A percentile compares a stretch with the other conserved stretches of the same genome.
Conservation (phyloP, 2,329 filamentous ascomycete genomes). For the Penicillium expansum region DNA sequence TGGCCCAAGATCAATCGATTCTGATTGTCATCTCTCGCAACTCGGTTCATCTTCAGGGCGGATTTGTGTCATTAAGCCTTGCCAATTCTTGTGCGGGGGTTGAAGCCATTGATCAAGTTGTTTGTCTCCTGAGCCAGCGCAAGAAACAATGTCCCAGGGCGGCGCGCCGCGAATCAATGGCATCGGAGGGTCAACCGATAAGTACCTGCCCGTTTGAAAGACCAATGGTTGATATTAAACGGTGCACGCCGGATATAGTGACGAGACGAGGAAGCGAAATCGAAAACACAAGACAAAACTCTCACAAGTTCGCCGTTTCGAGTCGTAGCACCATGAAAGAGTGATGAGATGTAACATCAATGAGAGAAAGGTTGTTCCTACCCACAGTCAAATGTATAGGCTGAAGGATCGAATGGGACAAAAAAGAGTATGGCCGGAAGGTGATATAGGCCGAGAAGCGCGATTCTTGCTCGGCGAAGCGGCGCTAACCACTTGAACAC, state of each 20-base stretch:
- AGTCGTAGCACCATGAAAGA: slow-evolving; percentile 40
- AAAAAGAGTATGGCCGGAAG: slow-evolving; percentile 12
- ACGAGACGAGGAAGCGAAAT: slow-evolving; percentile 16
- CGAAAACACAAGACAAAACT: slow-evolving; percentile 21
- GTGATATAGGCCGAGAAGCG: slow-evolving; percentile 12
- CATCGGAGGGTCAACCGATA: slow-evolving; percentile 3
- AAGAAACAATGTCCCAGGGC: background rate
- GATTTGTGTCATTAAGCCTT: background rate
- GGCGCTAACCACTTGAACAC: slow-evolving; percentile 5
- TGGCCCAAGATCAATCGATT: background rate
- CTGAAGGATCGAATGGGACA: slow-evolving; percentile 24
- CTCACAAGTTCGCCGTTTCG: slow-evolving; percentile 37
- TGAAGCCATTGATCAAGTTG: background rate
- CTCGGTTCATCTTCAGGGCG: background rate
- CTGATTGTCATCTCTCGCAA: background rate
- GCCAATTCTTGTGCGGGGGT: background rate
- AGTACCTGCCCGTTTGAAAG: slow-evolving; percentile 8
- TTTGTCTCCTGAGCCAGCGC: slow-evolving; percentile 1
- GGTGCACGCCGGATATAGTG: slow-evolving; percentile 19
- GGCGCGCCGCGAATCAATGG: background rate
- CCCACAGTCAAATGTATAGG: slow-evolving; percentile 18
- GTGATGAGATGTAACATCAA: slow-evolving; percentile 32
- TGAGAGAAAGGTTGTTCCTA: slow-evolving; percentile 29
- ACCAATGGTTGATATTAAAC: slow-evolving; percentile 22
- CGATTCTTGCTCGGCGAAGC: slow-evolving; percentile 7